A percentile compares a stretch with the other conserved stretches of the same genome.
Conservation (phyloP, 345 rosid genomes). For the Hypericum perforatum region DNA sequence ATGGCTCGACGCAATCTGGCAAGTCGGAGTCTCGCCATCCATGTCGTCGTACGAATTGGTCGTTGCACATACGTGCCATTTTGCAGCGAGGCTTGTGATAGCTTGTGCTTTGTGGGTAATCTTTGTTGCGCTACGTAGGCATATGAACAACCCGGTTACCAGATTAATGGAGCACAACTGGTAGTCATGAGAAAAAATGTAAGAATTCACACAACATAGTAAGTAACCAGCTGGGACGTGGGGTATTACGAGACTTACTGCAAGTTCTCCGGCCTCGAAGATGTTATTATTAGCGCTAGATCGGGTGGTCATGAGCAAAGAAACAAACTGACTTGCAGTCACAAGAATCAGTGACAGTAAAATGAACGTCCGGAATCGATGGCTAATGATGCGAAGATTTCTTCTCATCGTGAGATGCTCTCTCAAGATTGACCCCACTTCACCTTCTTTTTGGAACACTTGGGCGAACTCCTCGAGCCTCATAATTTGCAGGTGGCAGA, state of each 20-base stretch:
- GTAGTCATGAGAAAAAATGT: constrained; percentile 4
- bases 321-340: constrained; percentile 68
- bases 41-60: constrained; percentile 53
- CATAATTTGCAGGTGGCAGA: constrained; percentile 65
- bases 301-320: constrained; percentile 48
- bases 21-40: constrained; percentile 58
- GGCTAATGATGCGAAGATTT: constrained; percentile 71
- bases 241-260: constrained; percentile 22
- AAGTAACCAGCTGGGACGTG: neutral
- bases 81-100: constrained; percentile 73
- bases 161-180: constrained; percentile 79
- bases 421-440: constrained; percentile 47
- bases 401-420: constrained; percentile 63
- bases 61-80: constrained; percentile 87
- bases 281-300: constrained; percentile 47
- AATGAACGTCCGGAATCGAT: constrained; percentile 63
- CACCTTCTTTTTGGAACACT: constrained; percentile 56
- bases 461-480: constrained; percentile 70
- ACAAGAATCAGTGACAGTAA: constrained; percentile 48
- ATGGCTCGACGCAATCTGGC: constrained; percentile 20
- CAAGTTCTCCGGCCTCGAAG: constrained; percentile 76
- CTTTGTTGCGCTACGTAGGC: constrained; percentile 89
- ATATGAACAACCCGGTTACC: constrained; percentile 68
- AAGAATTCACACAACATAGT: neutral
- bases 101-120: constrained; percentile 80